Percentiles rank a stretch among this genome's conserved stretches.
These are phyloP conservation scores for Yamadazyma taylorii DNA, from an alignment of 1,139 yeast species.

Conservation along the genomic window DNA sequence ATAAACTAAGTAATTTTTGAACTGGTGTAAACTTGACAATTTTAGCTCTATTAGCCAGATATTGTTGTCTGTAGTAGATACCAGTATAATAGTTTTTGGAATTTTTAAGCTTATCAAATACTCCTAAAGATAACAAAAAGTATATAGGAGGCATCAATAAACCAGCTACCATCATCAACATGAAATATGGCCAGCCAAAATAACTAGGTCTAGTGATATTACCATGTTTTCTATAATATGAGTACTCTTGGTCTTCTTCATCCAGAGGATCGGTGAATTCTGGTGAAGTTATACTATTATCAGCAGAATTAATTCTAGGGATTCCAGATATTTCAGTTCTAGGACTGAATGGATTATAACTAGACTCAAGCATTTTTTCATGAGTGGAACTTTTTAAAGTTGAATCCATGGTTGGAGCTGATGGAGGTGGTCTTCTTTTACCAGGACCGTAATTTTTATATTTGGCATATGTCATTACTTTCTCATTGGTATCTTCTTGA, in stretches of 20 bases:
- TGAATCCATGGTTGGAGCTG: conserved; percentile 14
- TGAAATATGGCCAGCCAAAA: conserved; percentile 22
- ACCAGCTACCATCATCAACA: conserved; percentile 28
- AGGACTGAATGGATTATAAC: conserved; percentile 4
- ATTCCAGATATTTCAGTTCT: conserved; percentile 8
- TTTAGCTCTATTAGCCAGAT: conserved; percentile 13
- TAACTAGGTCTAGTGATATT: conserved; percentile 4
- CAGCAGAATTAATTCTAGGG: conserved; percentile 9
- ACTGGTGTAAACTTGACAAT: conserved; percentile 24
- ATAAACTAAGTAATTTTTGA: conserved; percentile 35
- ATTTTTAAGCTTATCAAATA: conserved; percentile 29
- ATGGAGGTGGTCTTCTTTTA: conserved; percentile 18
- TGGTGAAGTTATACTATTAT: conserved; percentile 9
- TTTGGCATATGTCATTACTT: conserved; percentile 1
- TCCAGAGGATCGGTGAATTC: conserved; percentile 6
- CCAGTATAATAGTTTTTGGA: conserved; percentile 15
- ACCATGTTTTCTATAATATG: neutral
- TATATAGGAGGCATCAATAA: conserved; percentile 37
- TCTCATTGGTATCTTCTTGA: conserved; percentile 2
- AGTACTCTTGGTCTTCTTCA: neutral
- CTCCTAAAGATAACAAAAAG: conserved; percentile 32
- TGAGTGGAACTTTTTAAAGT: conserved; percentile 10
- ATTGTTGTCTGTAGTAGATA: conserved; percentile 23
- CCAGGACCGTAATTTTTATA: neutral
- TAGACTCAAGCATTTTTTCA: conserved; percentile 12